A percentile compares a stretch with the other conserved stretches of the same genome.
Evolutionary conservation across 2,329 filamentous ascomycete genomes (phyloP).

Genomic region (Phaeosphaeriaceae sp.): DNA sequence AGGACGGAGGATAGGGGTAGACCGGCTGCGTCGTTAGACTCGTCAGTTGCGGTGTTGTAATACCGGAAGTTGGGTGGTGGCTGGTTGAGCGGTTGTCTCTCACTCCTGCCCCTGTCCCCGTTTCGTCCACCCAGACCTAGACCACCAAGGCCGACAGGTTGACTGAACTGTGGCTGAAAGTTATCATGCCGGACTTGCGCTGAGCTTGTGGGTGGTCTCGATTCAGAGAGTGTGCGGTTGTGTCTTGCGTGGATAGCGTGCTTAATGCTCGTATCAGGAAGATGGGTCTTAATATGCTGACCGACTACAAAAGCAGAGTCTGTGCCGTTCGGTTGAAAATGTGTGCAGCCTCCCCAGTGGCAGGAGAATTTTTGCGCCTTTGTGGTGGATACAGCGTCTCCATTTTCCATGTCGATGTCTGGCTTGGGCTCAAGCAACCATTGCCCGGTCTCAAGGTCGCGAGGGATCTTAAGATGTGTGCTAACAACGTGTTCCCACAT

Average conservation of each 20-base stretch:
- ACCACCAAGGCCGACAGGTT: slow-evolving; percentile 36
- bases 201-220: slow-evolving; percentile 35
- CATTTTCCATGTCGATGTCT: slow-evolving; percentile 45
- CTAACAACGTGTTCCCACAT: slow-evolving; percentile 76
- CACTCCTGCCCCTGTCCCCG: slow-evolving; percentile 29
- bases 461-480: slow-evolving; percentile 66
- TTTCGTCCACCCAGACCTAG: slow-evolving; percentile 34
- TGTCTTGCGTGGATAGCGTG: slow-evolving; percentile 49
- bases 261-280: slow-evolving; percentile 56
- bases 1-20: slow-evolving; percentile 80
- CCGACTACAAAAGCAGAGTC: slow-evolving; percentile 58
- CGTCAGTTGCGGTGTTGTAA: slow-evolving; percentile 57
- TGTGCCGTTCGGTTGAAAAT: slow-evolving; percentile 54
- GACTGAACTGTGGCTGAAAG: slow-evolving; percentile 39
- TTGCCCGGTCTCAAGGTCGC: slow-evolving; percentile 59
- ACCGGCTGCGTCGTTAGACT: slow-evolving; percentile 68
- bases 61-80: slow-evolving; percentile 43
- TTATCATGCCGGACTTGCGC: slow-evolving; percentile 36
- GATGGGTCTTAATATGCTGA: slow-evolving; percentile 72
- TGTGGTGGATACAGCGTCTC: slow-evolving; percentile 54
- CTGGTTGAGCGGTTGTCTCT: slow-evolving; percentile 24
- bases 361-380: slow-evolving; percentile 62
- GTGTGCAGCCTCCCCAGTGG: slow-evolving; percentile 70
- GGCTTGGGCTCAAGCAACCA: slow-evolving; percentile 53
- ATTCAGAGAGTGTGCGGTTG: slow-evolving; percentile 56